Evolutionary conservation across 176 grass and related monocot species (phyloP).

Genomic region (Juncus inflexus): DNA sequence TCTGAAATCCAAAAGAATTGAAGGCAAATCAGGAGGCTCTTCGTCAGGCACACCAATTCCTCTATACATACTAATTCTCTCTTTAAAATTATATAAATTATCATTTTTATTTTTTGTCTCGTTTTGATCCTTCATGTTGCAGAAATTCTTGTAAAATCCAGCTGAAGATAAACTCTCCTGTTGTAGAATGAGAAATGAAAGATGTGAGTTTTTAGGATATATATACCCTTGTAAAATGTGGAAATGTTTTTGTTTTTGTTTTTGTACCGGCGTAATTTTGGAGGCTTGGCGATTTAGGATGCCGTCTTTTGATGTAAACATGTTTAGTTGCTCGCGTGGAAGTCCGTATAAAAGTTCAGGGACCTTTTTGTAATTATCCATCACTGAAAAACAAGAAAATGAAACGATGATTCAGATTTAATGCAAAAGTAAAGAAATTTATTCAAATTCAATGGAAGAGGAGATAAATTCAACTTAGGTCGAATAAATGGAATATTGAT

Average conservation of each 20-base stretch:
- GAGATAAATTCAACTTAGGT: too few relatives aligned
- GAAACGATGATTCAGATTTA: background rate
- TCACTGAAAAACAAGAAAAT: slow-evolving; percentile 46
- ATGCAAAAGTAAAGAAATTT: slow-evolving; percentile 3
- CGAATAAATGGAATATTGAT: too few relatives aligned
- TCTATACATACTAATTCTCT: slow-evolving; percentile 60
- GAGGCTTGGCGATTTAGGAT: slow-evolving; percentile 46
- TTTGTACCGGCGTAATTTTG: slow-evolving; percentile 54
- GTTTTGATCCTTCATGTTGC: slow-evolving; percentile 5
- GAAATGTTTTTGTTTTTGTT: slow-evolving; percentile 9
- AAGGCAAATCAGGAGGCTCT: slow-evolving; percentile 81
- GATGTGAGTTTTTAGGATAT: background rate
- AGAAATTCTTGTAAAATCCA: slow-evolving; percentile 64
- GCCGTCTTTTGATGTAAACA: slow-evolving; percentile 72
- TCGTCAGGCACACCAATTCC: slow-evolving; percentile 53
- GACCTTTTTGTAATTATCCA: slow-evolving; percentile 70
- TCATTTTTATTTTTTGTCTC: slow-evolving; percentile 1
- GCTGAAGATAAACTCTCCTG: slow-evolving; percentile 72
- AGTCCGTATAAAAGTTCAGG: slow-evolving; percentile 73
- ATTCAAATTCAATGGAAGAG: background rate
- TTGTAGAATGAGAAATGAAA: slow-evolving; percentile 3
- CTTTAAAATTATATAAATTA: slow-evolving; percentile 12
- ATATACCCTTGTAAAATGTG: too few relatives aligned
- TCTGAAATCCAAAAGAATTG: slow-evolving; percentile 68
- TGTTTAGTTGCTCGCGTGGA: slow-evolving; percentile 56